Evolutionary conservation across 352 stramenopile species (phyloP).

Genomic region (Pilasporangium apinafurcum): DNA sequence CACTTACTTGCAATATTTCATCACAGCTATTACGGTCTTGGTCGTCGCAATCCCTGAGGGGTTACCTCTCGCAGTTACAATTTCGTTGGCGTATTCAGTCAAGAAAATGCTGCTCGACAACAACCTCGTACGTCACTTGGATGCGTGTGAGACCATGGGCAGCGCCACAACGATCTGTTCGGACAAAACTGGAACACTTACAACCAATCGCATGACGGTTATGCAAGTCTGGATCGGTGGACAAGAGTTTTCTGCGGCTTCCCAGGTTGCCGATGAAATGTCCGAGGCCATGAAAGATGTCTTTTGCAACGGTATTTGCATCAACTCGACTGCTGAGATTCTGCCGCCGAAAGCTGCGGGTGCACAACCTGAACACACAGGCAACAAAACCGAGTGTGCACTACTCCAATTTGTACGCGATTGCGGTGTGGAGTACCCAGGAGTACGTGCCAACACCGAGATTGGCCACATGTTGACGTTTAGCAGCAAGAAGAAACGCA

Average conservation of each 20-base stretch:
- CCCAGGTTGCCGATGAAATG: conserved; percentile 43
- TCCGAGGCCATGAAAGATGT: conserved; percentile 55
- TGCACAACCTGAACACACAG: conserved; percentile 63
- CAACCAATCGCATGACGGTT: conserved; percentile 97
- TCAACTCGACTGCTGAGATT: conserved; percentile 78
- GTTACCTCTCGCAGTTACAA: conserved; percentile 95
- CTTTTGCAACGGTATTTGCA: conserved; percentile 59
- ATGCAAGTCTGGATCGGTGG: conserved; percentile 81
- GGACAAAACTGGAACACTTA: conserved; percentile 98
- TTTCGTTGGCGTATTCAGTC: conserved; percentile 94
- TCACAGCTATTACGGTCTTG: conserved; percentile 85
- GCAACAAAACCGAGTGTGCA: conserved; percentile 80
- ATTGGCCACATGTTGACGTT: conserved; percentile 79
- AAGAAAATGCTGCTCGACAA: conserved; percentile 91
- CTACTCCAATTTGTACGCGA: conserved; percentile 68
- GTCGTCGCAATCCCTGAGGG: conserved; percentile 98
- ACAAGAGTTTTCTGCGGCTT: conserved; percentile 42
- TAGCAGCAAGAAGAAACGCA: conserved; percentile 77
- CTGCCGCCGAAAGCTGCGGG: conserved; percentile 37
- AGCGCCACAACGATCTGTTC: conserved; percentile 95
- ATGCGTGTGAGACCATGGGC: conserved; percentile 91
- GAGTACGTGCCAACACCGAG: conserved; percentile 38
- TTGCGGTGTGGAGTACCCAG: conserved; percentile 57
- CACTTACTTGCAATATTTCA: conserved; percentile 81
- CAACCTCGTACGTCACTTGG: conserved; percentile 85